These are phyloP conservation scores for Angophora floribunda DNA, from an alignment of 345 rosid genomes.

Conservation along the genomic window DNA sequence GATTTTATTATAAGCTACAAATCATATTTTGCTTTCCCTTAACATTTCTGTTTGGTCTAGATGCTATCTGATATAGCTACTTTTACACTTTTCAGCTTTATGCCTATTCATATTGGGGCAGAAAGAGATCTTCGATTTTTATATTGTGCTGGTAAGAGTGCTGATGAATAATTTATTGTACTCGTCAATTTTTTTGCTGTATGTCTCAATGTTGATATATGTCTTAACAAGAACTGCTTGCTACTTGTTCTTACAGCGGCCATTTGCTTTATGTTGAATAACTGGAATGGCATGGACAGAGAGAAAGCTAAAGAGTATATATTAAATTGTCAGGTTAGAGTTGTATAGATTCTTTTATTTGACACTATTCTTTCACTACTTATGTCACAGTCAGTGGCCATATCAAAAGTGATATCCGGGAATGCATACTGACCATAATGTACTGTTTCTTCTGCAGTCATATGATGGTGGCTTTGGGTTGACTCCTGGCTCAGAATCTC, in stretches of 20 bases:
- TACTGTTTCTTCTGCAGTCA: constrained; percentile 36
- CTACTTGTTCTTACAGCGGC: constrained; percentile 60
- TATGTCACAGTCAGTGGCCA: background rate
- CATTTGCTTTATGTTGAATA: constrained; percentile 63
- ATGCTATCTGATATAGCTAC: background rate
- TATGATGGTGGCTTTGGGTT: constrained; percentile 98
- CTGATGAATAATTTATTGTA: background rate
- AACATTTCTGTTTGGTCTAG: background rate
- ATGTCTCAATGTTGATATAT: background rate
- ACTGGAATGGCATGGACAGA: constrained; percentile 86
- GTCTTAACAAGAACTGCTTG: background rate
- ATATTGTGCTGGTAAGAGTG: constrained; percentile 85
- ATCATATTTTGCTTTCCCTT: background rate
- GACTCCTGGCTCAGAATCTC: constrained; percentile 89
- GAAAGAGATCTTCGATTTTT: constrained; percentile 84
- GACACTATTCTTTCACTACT: background rate
- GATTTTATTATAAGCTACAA: background rate
- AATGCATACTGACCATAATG: background rate
- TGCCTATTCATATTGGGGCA: constrained; percentile 78
- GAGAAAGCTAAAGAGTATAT: constrained; percentile 75
- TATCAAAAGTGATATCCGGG: background rate
- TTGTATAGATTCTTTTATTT: background rate
- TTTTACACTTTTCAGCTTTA: constrained; percentile 45
- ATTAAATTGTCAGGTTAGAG: constrained; percentile 62
- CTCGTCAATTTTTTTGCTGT: background rate